A percentile compares a stretch with the other conserved stretches of the same genome.
Evolutionary conservation across 371 early-diverging fungal species (phyloP).

Genomic region (Dentiscutata heterogama): DNA sequence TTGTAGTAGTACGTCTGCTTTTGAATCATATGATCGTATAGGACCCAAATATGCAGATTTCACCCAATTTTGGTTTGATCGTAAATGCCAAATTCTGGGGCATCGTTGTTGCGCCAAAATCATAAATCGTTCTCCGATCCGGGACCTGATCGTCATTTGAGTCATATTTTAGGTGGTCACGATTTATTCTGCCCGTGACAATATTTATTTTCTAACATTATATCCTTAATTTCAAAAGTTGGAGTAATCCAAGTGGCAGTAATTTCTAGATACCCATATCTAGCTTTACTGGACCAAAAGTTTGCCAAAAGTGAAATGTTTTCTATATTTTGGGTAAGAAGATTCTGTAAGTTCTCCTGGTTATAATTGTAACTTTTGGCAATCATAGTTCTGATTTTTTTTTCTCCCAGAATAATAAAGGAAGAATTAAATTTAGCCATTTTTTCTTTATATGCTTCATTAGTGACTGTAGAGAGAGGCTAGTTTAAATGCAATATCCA

Average conservation of each 20-base stretch:
- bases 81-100: no score
- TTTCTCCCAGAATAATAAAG: background rate
- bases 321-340: background rate
- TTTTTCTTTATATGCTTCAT: slow-evolving; percentile 20
- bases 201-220: slow-evolving; percentile 1
- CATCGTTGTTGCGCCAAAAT: no score
- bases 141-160: no score
- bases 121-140: no score
- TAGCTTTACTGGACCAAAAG: background rate
- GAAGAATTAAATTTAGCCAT: background rate
- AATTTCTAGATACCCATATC: background rate
- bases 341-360: background rate
- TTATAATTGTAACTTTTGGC: background rate
- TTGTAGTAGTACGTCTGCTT: no score
- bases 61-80: no score
- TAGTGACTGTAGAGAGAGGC: background rate
- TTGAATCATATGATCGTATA: no score
- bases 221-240: slow-evolving; percentile 12
- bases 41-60: no score
- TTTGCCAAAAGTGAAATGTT: background rate
- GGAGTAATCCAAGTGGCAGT: background rate
- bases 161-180: no score
- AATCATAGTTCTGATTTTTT: slow-evolving; percentile 9
- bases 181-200: no score
- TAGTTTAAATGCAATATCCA: background rate